A percentile compares a stretch with the other conserved stretches of the same genome.
phyloP scores from a whole-genome alignment of 495 filamentous ascomycete genomes.

The Aspergillus saccharolyticus region DNA sequence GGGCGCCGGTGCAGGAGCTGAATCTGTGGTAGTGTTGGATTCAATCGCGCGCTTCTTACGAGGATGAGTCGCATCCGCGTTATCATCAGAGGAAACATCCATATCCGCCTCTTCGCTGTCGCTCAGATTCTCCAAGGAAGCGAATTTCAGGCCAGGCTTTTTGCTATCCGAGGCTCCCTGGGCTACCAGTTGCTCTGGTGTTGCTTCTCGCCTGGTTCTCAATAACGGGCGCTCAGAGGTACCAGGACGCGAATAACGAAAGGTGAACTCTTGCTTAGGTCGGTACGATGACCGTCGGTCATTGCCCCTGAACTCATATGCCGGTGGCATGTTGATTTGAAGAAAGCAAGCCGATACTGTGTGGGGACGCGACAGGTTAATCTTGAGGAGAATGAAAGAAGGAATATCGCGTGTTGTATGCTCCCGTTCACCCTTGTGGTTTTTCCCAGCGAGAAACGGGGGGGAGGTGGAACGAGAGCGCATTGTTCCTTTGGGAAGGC shows the following conservation, averaged over 20 bases:
- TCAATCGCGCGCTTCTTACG: constrained; percentile 49
- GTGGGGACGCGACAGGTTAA: not conserved
- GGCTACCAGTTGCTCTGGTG: constrained; percentile 34
- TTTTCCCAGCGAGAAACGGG: not conserved
- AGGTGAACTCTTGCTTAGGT: constrained; percentile 40
- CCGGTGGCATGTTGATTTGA: constrained; percentile 20
- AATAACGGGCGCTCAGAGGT: constrained; percentile 47
- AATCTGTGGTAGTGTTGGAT: constrained; percentile 37
- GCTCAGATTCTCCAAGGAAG: constrained; percentile 55
- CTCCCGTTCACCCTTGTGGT: not conserved
- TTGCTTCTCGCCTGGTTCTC: constrained; percentile 29
- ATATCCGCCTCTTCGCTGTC: constrained; percentile 70
- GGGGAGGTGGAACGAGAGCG: constrained; percentile 7
- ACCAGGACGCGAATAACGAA: constrained; percentile 33
- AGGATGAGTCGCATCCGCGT: constrained; percentile 42
- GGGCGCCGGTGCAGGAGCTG: constrained; percentile 24
- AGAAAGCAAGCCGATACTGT: not conserved
- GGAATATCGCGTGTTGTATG: not conserved
- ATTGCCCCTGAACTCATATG: constrained; percentile 39
- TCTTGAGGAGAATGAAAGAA: not conserved
- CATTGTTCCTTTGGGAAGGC: constrained; percentile 10
- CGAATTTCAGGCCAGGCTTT: constrained; percentile 36
- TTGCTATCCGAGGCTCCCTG: constrained; percentile 21
- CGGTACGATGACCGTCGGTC: constrained; percentile 23
- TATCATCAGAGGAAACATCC: constrained; percentile 48